Percentiles rank a stretch among this genome's conserved stretches.
Evolutionary conservation across 2,329 filamentous ascomycete genomes (phyloP).

Genomic region (Penicillium sp.): DNA sequence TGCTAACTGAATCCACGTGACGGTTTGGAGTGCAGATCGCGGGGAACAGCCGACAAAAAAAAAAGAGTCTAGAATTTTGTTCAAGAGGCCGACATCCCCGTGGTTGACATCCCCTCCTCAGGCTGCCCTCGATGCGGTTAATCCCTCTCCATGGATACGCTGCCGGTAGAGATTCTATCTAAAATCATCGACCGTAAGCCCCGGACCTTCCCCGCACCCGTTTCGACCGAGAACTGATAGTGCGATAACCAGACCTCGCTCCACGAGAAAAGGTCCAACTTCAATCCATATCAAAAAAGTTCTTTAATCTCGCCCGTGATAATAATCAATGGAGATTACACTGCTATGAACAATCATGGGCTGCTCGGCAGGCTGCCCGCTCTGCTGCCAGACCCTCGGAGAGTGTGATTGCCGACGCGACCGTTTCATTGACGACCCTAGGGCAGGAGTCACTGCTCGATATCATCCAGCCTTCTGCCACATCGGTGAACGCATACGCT

Average conservation of each 20-base stretch:
- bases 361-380: constrained; percentile 49
- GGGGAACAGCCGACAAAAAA: constrained; percentile 5
- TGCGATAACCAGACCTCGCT: constrained; percentile 55
- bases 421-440: constrained; percentile 32
- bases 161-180: constrained; percentile 65
- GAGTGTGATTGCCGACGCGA: constrained; percentile 49
- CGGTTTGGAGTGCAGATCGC: constrained; percentile 22
- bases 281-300: constrained; percentile 67
- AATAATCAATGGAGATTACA: constrained; percentile 72
- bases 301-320: constrained; percentile 69
- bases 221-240: constrained; percentile 22
- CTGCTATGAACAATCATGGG: constrained; percentile 72
- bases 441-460: constrained; percentile 36
- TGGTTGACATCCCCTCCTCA: constrained; percentile 2
- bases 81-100: constrained; percentile 11
- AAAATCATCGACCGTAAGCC: constrained; percentile 63
- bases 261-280: constrained; percentile 64
- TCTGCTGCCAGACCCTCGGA: constrained; percentile 37
- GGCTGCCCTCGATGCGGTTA: constrained; percentile 28
- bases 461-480: constrained; percentile 33
- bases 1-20: constrained; percentile 21
- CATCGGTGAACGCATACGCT: neutral
- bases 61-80: constrained; percentile 15
- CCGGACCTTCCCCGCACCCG: constrained; percentile 24
- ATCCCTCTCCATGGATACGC: constrained; percentile 49